Evolutionary conservation across 176 grass and related monocot species (phyloP), one percentile per base, ranked within the genome.

Genomic region (Tillandsia fasciculata): DNA sequence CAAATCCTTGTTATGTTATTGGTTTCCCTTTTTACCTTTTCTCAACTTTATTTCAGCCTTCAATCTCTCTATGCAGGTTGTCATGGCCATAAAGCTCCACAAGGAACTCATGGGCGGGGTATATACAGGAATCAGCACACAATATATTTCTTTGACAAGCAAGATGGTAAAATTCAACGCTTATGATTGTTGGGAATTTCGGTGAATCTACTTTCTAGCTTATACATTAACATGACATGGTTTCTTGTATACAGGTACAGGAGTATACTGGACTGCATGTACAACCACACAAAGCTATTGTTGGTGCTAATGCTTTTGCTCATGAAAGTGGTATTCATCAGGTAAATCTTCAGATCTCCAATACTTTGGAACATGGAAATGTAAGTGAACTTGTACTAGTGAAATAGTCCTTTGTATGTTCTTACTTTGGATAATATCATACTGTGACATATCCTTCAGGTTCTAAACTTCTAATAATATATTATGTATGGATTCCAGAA

Each of bases 291-390:
- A 97, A 97, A 85, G 94, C 94, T 86, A 97, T 97, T 79, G 94
- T 97, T 68, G 94, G 94, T 56, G 94, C 94, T 67, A 97, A 97
- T 84, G 94, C 94, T 47, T 97, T 97, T 82, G 94, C 94, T 77
- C 94, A 97, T 83, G 94, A 97, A 97, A 97, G 94, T 85, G 94
- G 94, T 66, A 97, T 97, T 79, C 94, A 97, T 76, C 94, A 97
- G 86, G 94, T 93, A 81, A 20, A 70, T 72, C 23, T 81, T 12
- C 23, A 68, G 18, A 29, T 63, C 70, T 48, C 12, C 10, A 6
- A 42, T 42, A 42, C 33, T 42, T 42, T 42, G 33, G 33, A 42
- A 42, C 11, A 67, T 61, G 2, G 17, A 61, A 61, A 61, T 10
- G 2, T 23, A 10, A 61, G 22, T 61, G 56, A 9, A 61, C 22